Conservation (phyloP, 2,329 filamentous ascomycete genomes). For the Stagonosporopsis tanaceti region DNA sequence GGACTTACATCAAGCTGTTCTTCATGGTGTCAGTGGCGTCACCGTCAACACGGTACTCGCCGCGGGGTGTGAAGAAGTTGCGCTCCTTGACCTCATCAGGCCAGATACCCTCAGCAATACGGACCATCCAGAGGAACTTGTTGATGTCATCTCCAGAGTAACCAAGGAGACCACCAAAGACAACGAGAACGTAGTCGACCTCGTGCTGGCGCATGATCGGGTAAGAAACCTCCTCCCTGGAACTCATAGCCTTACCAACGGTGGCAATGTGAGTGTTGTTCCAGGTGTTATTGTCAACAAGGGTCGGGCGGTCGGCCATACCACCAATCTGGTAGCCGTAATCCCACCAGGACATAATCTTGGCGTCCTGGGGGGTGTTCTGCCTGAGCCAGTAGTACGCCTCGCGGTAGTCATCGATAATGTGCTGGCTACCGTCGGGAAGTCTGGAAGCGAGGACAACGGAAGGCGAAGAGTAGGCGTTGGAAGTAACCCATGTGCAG, state of each 20-base stretch:
- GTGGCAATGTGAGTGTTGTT: constrained; percentile 99
- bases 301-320: constrained; percentile 95
- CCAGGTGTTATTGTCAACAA: constrained; percentile 99
- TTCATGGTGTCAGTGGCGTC: constrained; percentile 95
- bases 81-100: constrained; percentile 98
- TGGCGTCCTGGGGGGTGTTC: constrained; percentile 92
- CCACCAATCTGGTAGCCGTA: constrained; percentile 99
- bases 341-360: constrained; percentile 99
- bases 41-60: constrained; percentile 95
- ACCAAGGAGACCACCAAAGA: constrained; percentile 93
- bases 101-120: constrained; percentile 99
- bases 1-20: constrained; percentile 94
- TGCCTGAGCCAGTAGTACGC: constrained; percentile 99
- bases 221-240: constrained; percentile 96
- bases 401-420: constrained; percentile 99
- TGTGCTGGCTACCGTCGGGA: constrained; percentile 95
- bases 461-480: constrained; percentile 97
- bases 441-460: constrained; percentile 92
- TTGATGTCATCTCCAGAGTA: constrained; percentile 99
- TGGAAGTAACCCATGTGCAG: constrained; percentile 99
- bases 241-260: constrained; percentile 98
- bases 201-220: constrained; percentile 98
- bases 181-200: constrained; percentile 97
- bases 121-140: constrained; percentile 99
- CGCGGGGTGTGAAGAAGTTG: constrained; percentile 90